Evolutionary conservation across 768 basidiomycete genomes (phyloP).

Genomic region (Lentinula sp.): DNA sequence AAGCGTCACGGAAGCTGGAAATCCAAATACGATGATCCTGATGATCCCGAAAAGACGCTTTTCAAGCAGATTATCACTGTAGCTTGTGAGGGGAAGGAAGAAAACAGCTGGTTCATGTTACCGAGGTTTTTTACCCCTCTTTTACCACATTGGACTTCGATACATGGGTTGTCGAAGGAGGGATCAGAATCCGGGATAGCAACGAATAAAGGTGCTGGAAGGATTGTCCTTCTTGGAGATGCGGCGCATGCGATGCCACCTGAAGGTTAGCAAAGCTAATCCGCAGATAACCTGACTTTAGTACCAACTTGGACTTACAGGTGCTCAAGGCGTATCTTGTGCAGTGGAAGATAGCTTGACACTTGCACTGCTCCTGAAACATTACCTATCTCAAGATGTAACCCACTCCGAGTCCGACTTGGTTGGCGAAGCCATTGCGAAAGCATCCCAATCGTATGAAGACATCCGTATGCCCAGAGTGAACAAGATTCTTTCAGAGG

Average conservation of each 20-base stretch:
- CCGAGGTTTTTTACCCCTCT: background rate
- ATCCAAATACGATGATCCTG: background rate
- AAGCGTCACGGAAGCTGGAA: background rate
- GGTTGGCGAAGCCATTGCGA: background rate
- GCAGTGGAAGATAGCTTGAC: slow-evolving; percentile 1
- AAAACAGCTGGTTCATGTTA: background rate
- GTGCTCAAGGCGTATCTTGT: slow-evolving; percentile 1
- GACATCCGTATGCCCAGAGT: slow-evolving; percentile 1
- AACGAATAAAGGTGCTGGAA: background rate
- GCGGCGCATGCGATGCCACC: slow-evolving; percentile 3
- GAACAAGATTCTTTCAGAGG: background rate
- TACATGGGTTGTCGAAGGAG: background rate
- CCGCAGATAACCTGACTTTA: background rate
- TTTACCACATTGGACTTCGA: background rate
- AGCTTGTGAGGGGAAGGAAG: background rate
- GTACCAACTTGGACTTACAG: background rate
- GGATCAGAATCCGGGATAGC: background rate
- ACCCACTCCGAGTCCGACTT: background rate
- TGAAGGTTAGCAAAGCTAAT: background rate
- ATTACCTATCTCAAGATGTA: background rate
- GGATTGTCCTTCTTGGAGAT: background rate
- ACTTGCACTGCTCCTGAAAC: slow-evolving; percentile 1
- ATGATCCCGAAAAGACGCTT: background rate
- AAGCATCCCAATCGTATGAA: background rate
- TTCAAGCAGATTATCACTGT: background rate